Evolutionary conservation across 225 moss, liverwort and hornwort species (phyloP).

Genomic region (Physcomitrellopsis africana): DNA sequence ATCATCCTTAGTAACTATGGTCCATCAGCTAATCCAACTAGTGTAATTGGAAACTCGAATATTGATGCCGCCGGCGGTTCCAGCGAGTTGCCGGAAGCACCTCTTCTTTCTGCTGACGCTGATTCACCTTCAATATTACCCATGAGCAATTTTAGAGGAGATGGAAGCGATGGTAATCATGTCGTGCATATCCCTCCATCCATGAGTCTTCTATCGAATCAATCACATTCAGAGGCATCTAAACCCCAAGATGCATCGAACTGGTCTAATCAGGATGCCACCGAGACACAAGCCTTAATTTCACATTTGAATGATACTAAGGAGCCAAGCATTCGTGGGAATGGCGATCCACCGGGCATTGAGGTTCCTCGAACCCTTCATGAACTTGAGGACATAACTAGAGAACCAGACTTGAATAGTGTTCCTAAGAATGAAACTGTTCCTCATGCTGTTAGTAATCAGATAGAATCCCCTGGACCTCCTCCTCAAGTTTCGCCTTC

Average conservation of each 20-base stretch:
- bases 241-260: neutral
- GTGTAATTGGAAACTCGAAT: constrained; percentile 33
- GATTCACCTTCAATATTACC: constrained; percentile 17
- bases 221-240: constrained; percentile 13
- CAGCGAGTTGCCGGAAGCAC: constrained; percentile 8
- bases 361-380: constrained; percentile 29
- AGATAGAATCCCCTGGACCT: neutral
- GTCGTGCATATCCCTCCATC: constrained; percentile 35
- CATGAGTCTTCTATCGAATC: neutral
- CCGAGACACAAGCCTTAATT: constrained; percentile 9
- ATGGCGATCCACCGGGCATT: constrained; percentile 14
- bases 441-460: neutral
- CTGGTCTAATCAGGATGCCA: neutral
- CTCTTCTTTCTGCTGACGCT: constrained; percentile 8
- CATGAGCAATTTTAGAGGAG: neutral
- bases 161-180: constrained; percentile 8
- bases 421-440: neutral
- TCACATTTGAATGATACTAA: neutral
- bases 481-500: neutral
- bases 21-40: constrained; percentile 40
- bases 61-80: constrained; percentile 30
- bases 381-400: constrained; percentile 14
- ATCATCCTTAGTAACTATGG: constrained; percentile 41
- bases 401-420: constrained; percentile 5
- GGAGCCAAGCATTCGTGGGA: neutral